These are phyloP conservation scores for Pseudocercospora fuligena DNA, from an alignment of 2,329 filamentous ascomycete genomes.

Conservation along the genomic window DNA sequence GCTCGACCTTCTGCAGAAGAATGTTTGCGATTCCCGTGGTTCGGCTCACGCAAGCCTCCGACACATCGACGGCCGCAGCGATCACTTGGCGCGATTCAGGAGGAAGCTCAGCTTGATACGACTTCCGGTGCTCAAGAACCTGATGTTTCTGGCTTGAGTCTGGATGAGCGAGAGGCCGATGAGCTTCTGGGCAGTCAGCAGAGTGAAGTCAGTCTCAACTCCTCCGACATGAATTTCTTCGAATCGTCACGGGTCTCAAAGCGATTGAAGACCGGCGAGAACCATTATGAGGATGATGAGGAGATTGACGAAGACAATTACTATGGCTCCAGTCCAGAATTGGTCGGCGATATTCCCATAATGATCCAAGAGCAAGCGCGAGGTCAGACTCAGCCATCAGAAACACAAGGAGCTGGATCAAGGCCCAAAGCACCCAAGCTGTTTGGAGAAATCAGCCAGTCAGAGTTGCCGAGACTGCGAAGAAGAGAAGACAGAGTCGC, in stretches of 20 bases:
- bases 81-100: conserved; percentile 50
- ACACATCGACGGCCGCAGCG: conserved; percentile 28
- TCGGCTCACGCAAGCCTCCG: conserved; percentile 49
- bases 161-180: conserved; percentile 52
- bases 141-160: conserved; percentile 67
- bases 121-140: conserved; percentile 52
- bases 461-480: conserved; percentile 53
- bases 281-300: conserved; percentile 44
- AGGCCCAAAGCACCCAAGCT: conserved; percentile 46
- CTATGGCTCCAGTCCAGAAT: conserved; percentile 45
- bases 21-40: conserved; percentile 76
- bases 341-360: conserved; percentile 42
- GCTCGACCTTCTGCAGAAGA: conserved; percentile 73
- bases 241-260: conserved; percentile 49
- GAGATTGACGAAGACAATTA: conserved; percentile 39
- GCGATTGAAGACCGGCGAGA: conserved; percentile 48
- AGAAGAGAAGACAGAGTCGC: conserved; percentile 4
- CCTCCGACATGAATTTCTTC: conserved; percentile 45
- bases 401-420: conserved; percentile 20
- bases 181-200: conserved; percentile 26
- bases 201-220: conserved; percentile 41
- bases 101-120: conserved; percentile 64
- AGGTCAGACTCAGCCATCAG: conserved; percentile 15
- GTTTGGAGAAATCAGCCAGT: conserved; percentile 66
- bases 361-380: conserved; percentile 24